Evolutionary conservation across 345 rosid species (phyloP).

Genomic region (Syzygium aqueum): DNA sequence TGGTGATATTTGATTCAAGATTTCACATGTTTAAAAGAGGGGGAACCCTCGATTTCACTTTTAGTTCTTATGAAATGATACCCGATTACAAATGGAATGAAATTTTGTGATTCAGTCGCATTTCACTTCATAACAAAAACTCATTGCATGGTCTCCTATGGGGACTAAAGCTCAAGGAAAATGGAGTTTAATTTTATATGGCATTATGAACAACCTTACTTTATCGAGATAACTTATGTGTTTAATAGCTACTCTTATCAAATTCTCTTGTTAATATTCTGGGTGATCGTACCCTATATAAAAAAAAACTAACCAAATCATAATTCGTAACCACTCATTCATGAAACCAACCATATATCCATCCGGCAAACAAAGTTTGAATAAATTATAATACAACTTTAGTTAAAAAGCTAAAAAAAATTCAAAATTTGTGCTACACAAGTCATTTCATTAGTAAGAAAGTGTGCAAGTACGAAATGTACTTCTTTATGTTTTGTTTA

Average conservation of each 20-base stretch:
- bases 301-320: not conserved
- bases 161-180: not conserved
- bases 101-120: not conserved
- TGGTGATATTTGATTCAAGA: not conserved
- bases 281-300: not conserved
- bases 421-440: not conserved
- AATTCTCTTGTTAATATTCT: not conserved
- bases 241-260: not conserved
- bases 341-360: not conserved
- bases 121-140: not conserved
- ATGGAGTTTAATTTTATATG: not conserved
- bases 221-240: not conserved
- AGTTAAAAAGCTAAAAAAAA: not conserved
- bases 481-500: not conserved
- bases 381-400: not conserved
- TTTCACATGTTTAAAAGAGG: not conserved
- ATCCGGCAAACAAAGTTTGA: not conserved
- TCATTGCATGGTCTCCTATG: not conserved
- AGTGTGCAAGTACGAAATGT: not conserved
- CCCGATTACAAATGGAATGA: not conserved
- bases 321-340: not conserved
- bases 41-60: not conserved
- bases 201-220: not conserved
- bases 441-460: not conserved
- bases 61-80: not conserved